Percentiles rank a stretch among this genome's conserved stretches.
These are phyloP conservation scores for Backusella australiensis DNA, from an alignment of 192 early-diverging fungal genomes.

Conservation along the genomic window DNA sequence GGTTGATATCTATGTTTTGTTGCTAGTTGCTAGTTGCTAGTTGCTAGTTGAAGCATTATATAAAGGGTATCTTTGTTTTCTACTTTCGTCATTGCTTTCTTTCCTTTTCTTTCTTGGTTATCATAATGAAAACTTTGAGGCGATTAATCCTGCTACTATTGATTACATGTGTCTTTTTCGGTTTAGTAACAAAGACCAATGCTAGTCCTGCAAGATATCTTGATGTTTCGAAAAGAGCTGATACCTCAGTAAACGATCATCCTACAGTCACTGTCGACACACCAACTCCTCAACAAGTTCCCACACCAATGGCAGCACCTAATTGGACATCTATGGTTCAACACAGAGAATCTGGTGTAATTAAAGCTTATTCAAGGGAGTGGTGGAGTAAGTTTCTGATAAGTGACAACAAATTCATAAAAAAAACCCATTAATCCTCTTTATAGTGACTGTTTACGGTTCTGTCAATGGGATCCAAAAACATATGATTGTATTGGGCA, in stretches of 20 bases:
- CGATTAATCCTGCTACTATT: neutral
- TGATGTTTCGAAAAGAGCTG: neutral
- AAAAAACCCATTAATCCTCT: neutral
- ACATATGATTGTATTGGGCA: neutral
- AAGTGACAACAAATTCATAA: neutral
- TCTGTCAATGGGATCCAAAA: neutral
- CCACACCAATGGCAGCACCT: neutral
- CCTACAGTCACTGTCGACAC: neutral
- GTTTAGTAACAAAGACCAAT: neutral
- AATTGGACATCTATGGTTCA: neutral
- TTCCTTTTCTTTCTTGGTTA: neutral
- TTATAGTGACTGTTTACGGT: neutral
- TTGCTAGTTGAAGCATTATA: neutral
- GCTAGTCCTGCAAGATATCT: neutral
- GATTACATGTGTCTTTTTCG: neutral
- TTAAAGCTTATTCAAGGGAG: neutral
- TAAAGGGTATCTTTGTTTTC: neutral
- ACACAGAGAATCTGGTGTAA: neutral
- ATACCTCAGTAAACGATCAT: neutral
- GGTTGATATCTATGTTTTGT: neutral
- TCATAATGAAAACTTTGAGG: neutral
- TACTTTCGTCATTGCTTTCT: neutral
- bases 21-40: neutral
- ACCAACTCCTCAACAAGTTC: neutral
- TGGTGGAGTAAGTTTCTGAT: neutral